Conservation (phyloP, 1,284 basidiomycete genomes). For the Coniferiporia weirii region DNA sequence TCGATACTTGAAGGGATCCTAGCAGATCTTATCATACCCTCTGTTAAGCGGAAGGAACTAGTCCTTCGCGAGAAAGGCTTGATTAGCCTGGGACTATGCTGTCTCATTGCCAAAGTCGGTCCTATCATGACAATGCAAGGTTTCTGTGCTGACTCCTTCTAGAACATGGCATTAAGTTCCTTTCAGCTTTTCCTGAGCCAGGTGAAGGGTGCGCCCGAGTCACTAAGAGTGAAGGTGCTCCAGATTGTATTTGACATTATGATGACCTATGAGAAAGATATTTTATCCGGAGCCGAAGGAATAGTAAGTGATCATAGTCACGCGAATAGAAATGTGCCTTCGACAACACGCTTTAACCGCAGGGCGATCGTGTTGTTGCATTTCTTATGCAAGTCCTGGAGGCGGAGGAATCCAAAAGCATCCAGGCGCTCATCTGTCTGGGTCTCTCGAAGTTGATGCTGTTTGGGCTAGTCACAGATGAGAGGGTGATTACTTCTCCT, state of each 20-base stretch:
- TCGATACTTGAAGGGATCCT: conserved; percentile 56
- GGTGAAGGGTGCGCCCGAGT: conserved; percentile 71
- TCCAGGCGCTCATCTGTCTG: conserved; percentile 77
- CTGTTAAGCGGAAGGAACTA: conserved; percentile 51
- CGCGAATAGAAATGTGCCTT: background rate
- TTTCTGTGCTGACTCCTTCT: background rate
- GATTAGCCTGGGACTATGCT: conserved; percentile 52
- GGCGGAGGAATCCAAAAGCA: conserved; percentile 66
- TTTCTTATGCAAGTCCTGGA: conserved; percentile 75
- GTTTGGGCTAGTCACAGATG: conserved; percentile 72
- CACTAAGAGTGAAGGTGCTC: conserved; percentile 76
- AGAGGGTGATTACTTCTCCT: conserved; percentile 1
- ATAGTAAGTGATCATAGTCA: background rate
- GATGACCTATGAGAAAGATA: conserved; percentile 83
- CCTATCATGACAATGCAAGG: background rate
- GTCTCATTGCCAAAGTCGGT: conserved; percentile 30
- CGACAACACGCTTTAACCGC: background rate
- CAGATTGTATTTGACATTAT: conserved; percentile 89
- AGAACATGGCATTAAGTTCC: conserved; percentile 88
- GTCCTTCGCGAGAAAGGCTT: conserved; percentile 51
- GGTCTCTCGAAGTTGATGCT: conserved; percentile 90
- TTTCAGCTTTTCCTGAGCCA: conserved; percentile 91
- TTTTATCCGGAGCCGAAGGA: conserved; percentile 40
- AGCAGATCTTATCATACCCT: conserved; percentile 54
- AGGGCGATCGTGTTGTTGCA: conserved; percentile 68